phyloP scores from a whole-genome alignment of 495 filamentous ascomycete genomes.

The Tuber indicum region DNA sequence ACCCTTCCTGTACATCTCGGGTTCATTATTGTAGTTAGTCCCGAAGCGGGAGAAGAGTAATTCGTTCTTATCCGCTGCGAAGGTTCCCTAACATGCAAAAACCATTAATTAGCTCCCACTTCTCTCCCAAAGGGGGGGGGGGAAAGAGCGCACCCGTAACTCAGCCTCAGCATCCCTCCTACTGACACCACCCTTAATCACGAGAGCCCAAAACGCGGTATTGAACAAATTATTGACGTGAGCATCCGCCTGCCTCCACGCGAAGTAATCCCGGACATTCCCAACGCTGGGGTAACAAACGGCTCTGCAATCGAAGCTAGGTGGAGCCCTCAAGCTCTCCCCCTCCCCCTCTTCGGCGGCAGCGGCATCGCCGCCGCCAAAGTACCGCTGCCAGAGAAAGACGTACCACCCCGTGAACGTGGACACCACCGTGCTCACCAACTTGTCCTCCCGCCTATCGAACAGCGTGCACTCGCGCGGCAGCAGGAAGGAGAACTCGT shows the following conservation, averaged over 20 bases:
- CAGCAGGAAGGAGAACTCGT: conserved; percentile 84
- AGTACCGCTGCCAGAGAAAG: conserved; percentile 64
- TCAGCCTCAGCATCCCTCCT: conserved; percentile 69
- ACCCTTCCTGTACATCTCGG: conserved; percentile 86
- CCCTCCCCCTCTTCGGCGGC: conserved; percentile 35
- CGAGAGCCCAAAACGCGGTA: conserved; percentile 88
- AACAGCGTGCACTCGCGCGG: conserved; percentile 73
- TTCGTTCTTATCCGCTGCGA: conserved; percentile 86
- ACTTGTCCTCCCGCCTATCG: conserved; percentile 77
- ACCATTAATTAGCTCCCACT: too few relatives aligned
- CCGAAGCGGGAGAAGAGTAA: conserved; percentile 82
- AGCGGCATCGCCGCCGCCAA: conserved; percentile 33
- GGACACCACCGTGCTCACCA: conserved; percentile 81
- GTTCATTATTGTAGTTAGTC: conserved; percentile 96
- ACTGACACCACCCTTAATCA: conserved; percentile 67
- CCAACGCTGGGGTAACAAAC: conserved; percentile 73
- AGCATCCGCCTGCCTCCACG: conserved; percentile 89
- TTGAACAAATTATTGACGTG: conserved; percentile 99
- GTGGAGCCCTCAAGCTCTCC: conserved; percentile 57
- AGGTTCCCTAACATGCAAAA: conserved; percentile 58
- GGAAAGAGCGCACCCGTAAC: conserved; percentile 53
- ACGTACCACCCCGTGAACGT: conserved; percentile 92
- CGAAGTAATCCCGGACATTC: conserved; percentile 88
- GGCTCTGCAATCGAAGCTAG: conserved; percentile 85
- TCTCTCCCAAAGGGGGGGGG: neutral